These are phyloP conservation scores for Apiotrichum gamsii DNA, from an alignment of 1,284 basidiomycete genomes.

Conservation along the genomic window DNA sequence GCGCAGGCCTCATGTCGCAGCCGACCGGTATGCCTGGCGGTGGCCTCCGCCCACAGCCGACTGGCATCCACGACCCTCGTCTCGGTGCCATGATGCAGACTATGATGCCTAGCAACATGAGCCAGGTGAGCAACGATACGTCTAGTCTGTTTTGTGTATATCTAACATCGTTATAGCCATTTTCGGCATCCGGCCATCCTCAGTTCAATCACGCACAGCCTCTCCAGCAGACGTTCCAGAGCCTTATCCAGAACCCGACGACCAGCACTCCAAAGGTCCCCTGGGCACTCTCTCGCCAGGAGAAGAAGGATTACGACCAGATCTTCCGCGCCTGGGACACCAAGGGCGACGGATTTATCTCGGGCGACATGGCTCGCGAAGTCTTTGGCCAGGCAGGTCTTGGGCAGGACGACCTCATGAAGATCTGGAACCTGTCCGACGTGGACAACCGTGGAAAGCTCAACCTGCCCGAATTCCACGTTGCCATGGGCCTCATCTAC, in stretches of 20 bases:
- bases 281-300: slow-evolving; percentile 81
- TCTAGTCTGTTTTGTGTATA: too few species aligned
- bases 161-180: slow-evolving; percentile 25
- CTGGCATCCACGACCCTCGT: slow-evolving; percentile 72
- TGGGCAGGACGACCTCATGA: slow-evolving; percentile 80
- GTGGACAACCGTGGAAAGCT: slow-evolving; percentile 85
- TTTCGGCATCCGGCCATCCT: slow-evolving; percentile 48
- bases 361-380: slow-evolving; percentile 76
- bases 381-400: slow-evolving; percentile 94
- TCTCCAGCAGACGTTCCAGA: slow-evolving; percentile 53
- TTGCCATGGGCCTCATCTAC: slow-evolving; percentile 98
- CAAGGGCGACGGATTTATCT: slow-evolving; percentile 70
- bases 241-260: slow-evolving; percentile 58
- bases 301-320: slow-evolving; percentile 95
- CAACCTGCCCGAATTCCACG: slow-evolving; percentile 94
- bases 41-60: slow-evolving; percentile 64
- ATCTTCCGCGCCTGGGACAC: slow-evolving; percentile 96
- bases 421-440: slow-evolving; percentile 90
- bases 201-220: slow-evolving; percentile 54
- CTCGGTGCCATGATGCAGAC: slow-evolving; percentile 76
- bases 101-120: slow-evolving; percentile 62
- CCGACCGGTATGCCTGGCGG: slow-evolving; percentile 51
- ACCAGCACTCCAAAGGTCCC: slow-evolving; percentile 68
- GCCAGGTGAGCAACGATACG: slow-evolving; percentile 42
- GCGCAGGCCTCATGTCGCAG: slow-evolving; percentile 35